Percentiles rank a stretch among this genome's conserved stretches.
phyloP scores from a whole-genome alignment of 2,329 filamentous ascomycete species.

The Emergomyces africanus region DNA sequence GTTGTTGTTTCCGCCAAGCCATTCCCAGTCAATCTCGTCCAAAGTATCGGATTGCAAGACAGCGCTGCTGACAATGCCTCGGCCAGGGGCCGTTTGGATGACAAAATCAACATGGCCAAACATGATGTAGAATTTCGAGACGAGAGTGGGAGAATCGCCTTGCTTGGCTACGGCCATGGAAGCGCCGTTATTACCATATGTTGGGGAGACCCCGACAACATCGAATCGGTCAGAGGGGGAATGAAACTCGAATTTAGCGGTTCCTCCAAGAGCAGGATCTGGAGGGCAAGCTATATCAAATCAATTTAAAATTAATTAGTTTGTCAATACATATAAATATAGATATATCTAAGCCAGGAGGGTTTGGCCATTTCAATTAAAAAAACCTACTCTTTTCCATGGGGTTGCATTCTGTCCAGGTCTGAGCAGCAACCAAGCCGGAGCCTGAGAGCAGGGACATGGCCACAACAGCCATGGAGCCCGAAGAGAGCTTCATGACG shows the following conservation, averaged over 20 bases:
- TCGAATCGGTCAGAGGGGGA: conserved; percentile 70
- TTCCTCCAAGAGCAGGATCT: conserved; percentile 68
- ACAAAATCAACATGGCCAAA: conserved; percentile 82
- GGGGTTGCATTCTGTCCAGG: conserved; percentile 33
- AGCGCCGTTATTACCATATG: conserved; percentile 64
- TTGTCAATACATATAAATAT: not conserved
- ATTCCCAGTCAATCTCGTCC: conserved; percentile 97
- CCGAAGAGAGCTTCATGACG: conserved; percentile 23
- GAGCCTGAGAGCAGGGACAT: conserved; percentile 12
- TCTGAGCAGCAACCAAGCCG: conserved; percentile 26
- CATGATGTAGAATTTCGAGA: conserved; percentile 97
- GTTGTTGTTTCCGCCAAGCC: conserved; percentile 63
- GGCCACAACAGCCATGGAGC: conserved; percentile 14
- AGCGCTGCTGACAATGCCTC: conserved; percentile 83
- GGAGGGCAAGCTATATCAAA: conserved; percentile 49
- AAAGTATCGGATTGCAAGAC: conserved; percentile 83
- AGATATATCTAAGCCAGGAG: not conserved
- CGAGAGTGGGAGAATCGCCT: conserved; percentile 76
- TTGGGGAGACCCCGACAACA: conserved; percentile 52
- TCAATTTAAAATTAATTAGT: not conserved
- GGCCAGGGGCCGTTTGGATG: conserved; percentile 75
- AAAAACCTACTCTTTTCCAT: conserved; percentile 23
- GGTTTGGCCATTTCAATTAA: no score
- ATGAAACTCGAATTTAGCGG: conserved; percentile 74
- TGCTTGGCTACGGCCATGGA: conserved; percentile 65